Conservation (phyloP, 768 basidiomycete genomes). For the Lepiota subincarnata region DNA sequence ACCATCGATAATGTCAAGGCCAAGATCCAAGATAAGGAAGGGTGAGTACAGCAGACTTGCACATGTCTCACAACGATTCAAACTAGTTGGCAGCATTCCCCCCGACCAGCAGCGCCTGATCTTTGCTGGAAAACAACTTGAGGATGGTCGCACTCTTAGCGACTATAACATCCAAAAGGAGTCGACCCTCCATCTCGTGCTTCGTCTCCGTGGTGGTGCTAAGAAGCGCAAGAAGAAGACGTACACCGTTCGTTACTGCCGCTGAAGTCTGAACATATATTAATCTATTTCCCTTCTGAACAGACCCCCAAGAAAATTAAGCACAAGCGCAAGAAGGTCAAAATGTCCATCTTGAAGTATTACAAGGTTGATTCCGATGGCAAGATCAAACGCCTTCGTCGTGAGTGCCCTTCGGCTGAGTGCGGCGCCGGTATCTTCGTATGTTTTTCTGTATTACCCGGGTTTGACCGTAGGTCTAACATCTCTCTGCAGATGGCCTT, state of each 20-base stretch:
- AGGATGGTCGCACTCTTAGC: constrained; percentile 94
- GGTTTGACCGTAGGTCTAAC: constrained; percentile 15
- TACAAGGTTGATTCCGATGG: constrained; percentile 99
- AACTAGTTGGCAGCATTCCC: constrained; percentile 54
- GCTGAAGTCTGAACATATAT: neutral
- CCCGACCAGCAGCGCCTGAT: constrained; percentile 97
- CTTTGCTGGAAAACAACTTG: constrained; percentile 99
- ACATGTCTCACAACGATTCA: constrained; percentile 2
- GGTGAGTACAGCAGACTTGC: constrained; percentile 43
- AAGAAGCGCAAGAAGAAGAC: constrained; percentile 99
- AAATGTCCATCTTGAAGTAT: constrained; percentile 99
- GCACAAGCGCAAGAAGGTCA: constrained; percentile 99
- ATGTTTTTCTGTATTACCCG: constrained; percentile 24
- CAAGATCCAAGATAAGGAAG: constrained; percentile 97
- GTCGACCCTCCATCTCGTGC: constrained; percentile 95
- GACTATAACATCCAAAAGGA: constrained; percentile 99
- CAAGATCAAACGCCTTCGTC: constrained; percentile 98
- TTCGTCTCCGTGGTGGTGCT: constrained; percentile 97
- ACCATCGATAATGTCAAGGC: constrained; percentile 98
- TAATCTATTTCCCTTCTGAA: constrained; percentile 9
- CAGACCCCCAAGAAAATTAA: constrained; percentile 99
- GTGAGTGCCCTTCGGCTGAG: constrained; percentile 87
- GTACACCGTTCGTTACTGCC: constrained; percentile 71
- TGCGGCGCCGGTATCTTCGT: constrained; percentile 87
- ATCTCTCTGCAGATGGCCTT: constrained; percentile 79